These are phyloP conservation scores for Lepiota brunneoincarnata DNA, from an alignment of 768 basidiomycete species.

Conservation along the genomic window DNA sequence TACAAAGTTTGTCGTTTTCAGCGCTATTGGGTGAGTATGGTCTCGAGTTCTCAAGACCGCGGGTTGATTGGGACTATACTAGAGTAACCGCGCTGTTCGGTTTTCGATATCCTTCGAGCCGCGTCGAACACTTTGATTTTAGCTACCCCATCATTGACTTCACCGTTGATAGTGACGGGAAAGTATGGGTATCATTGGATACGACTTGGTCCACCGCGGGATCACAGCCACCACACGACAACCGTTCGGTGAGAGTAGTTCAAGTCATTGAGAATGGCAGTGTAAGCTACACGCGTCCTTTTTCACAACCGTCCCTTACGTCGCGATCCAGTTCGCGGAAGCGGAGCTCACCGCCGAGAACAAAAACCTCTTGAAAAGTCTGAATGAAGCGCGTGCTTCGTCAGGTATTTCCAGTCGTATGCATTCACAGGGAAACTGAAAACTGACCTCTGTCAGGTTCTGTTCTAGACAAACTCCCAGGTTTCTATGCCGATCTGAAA, in stretches of 20 bases:
- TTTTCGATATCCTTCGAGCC: slow-evolving; percentile 23
- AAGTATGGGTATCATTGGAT: slow-evolving; percentile 9
- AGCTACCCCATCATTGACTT: slow-evolving; percentile 62
- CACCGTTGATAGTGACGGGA: slow-evolving; percentile 13
- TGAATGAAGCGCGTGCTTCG: neutral
- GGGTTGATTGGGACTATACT: slow-evolving; percentile 8
- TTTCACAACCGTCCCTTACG: neutral
- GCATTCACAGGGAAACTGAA: too few species aligned
- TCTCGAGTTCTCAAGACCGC: neutral
- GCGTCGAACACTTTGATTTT: slow-evolving; percentile 45
- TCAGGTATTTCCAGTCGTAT: neutral
- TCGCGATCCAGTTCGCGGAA: neutral
- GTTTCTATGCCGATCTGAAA: slow-evolving; percentile 9
- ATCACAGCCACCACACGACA: neutral
- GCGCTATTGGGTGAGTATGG: slow-evolving; percentile 63
- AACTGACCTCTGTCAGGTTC: neutral
- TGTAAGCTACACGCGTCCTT: neutral
- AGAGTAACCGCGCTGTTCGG: slow-evolving; percentile 73
- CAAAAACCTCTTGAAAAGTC: neutral
- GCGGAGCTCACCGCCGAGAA: neutral
- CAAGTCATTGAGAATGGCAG: neutral
- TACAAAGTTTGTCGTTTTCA: slow-evolving; percentile 54
- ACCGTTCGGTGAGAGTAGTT: neutral
- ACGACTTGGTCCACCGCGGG: neutral
- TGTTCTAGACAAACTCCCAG: neutral